phyloP scores from a whole-genome alignment of 306 rosid species.

The Gynostemma pentaphyllum region DNA sequence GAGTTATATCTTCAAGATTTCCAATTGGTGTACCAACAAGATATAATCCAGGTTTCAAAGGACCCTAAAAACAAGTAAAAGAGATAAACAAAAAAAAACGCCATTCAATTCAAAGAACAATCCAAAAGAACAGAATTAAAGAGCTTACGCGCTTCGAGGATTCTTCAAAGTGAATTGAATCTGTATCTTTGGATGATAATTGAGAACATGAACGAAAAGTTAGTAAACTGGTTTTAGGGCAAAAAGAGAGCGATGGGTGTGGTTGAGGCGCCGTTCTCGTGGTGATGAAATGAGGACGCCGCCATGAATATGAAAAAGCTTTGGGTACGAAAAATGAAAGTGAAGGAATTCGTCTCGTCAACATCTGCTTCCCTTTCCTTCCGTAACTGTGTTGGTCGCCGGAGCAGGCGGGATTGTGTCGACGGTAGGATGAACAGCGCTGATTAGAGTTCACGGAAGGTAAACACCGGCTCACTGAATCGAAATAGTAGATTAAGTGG shows the following conservation, averaged over 20 bases:
- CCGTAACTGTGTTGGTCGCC: not conserved
- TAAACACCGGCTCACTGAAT: not conserved
- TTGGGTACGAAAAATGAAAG: conserved; percentile 28
- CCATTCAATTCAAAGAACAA: not conserved
- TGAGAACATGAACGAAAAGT: conserved; percentile 27
- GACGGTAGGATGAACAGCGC: not conserved
- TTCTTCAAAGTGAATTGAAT: conserved; percentile 26
- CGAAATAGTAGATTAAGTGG: too few species aligned
- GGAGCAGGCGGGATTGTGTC: not conserved
- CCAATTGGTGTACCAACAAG: conserved; percentile 89
- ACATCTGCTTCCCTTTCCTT: conserved; percentile 19
- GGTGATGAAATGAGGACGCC: conserved; percentile 1
- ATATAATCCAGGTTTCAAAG: conserved; percentile 67
- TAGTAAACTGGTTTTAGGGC: conserved; percentile 5
- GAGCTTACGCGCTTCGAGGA: conserved; percentile 36
- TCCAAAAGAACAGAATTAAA: not conserved
- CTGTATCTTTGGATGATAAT: conserved; percentile 10
- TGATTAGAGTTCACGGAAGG: too few species aligned
- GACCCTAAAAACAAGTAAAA: conserved; percentile 22
- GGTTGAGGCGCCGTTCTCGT: conserved; percentile 10
- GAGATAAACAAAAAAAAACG: not conserved
- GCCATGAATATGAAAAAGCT: conserved; percentile 25
- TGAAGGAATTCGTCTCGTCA: conserved; percentile 45
- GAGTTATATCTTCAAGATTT: conserved; percentile 65
- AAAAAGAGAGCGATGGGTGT: conserved; percentile 15